phyloP scores from a whole-genome alignment of 2,329 filamentous ascomycete species.

The Pleoardoris graminearum region DNA sequence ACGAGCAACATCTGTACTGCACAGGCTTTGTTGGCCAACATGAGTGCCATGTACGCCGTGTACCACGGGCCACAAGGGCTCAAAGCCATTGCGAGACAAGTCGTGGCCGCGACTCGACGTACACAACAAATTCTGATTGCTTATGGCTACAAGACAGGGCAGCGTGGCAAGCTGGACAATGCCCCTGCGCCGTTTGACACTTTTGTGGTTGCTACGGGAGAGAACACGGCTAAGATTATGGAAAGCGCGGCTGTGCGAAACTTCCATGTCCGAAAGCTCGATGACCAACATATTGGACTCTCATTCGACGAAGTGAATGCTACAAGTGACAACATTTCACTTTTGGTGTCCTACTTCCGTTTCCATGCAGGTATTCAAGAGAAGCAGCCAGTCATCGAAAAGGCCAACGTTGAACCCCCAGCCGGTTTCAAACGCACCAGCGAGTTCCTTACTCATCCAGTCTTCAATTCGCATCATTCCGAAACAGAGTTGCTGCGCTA shows the following conservation, averaged over 20 bases:
- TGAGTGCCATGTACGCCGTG: constrained; percentile 91
- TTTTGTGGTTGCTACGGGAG: constrained; percentile 63
- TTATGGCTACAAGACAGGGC: constrained; percentile 66
- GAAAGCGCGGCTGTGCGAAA: constrained; percentile 55
- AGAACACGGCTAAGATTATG: constrained; percentile 57
- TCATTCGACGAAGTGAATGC: constrained; percentile 77
- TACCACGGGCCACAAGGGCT: constrained; percentile 89
- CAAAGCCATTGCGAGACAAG: constrained; percentile 78
- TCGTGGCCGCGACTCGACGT: constrained; percentile 71
- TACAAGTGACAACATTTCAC: constrained; percentile 58
- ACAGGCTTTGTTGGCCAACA: constrained; percentile 90
- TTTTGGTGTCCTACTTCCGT: constrained; percentile 61
- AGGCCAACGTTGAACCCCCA: constrained; percentile 49
- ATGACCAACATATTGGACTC: constrained; percentile 66
- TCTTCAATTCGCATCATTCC: constrained; percentile 94
- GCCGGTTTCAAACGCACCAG: constrained; percentile 68
- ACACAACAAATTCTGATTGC: constrained; percentile 66
- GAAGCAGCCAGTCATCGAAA: constrained; percentile 15
- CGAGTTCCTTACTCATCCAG: constrained; percentile 80
- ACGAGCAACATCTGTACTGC: constrained; percentile 98
- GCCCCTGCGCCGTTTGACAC: constrained; percentile 76
- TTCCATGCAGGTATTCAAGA: constrained; percentile 44
- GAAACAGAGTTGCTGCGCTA: constrained; percentile 94
- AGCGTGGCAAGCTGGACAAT: constrained; percentile 59
- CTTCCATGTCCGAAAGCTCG: constrained; percentile 67